Evolutionary conservation across 768 basidiomycete genomes (phyloP), one percentile per base, ranked within the genome.

Genomic region (Calocybe indica): DNA sequence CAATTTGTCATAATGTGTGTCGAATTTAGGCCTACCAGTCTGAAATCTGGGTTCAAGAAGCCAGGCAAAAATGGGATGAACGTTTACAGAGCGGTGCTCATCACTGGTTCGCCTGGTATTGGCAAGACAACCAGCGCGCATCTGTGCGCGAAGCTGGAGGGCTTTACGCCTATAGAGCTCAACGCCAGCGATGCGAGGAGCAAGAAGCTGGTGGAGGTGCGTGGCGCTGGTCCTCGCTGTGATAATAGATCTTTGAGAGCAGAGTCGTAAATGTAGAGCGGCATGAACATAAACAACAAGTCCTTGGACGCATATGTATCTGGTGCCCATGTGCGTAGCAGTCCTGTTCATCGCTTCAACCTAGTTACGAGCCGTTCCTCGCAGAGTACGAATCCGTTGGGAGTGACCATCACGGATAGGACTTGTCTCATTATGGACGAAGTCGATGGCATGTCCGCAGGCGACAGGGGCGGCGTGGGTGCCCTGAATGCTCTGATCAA

Each of bases 361-460:
- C 33, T 34, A 22, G 29, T 29, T 22, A 22, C 4, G 22, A 4
- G 22, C 22, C 22, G 32, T 13, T 40, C 13, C 9, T 62, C 60
- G 47, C 48, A 79, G 83, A 65, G 66, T 14, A 81, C 79, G 7
- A 90, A 88, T 52, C 78, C 80, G 1, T 68, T 79, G 1, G 93
- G 88, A 2, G 72, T 94, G 2, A 60, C 70, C 11, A 82, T 97
- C 53, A 92, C 88, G 0, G 79, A 88, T 56, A 80, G 74, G 61
- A 80, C 88, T 0, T 91, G 92, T 54, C 71, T 99, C 39, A 98
- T 99, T 61, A 97, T 99, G 95, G 96, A 99, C 58, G 96, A 99
- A 62, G 95, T 98, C 2, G 96, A 99, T 55, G 96, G 96, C 1
- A 99, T 98, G 94, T 95, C 92, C 5, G 89, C 90, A 3, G 96